Evolutionary conservation across 148 eudicot species (phyloP).

Genomic region (Nepenthes mirabilis): DNA sequence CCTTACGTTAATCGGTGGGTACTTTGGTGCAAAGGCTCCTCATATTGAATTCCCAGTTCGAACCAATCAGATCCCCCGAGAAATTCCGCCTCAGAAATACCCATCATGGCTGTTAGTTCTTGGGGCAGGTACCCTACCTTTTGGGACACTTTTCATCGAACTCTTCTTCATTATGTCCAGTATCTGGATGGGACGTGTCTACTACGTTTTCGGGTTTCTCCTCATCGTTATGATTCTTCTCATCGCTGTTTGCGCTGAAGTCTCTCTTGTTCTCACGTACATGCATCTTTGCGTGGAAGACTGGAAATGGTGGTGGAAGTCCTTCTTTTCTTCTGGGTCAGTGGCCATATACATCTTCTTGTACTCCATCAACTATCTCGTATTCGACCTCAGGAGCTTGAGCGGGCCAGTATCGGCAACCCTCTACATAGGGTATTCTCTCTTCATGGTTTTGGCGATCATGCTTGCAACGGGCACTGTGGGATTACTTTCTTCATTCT

Average conservation of each 20-base stretch:
- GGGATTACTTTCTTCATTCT: slow-evolving; percentile 75
- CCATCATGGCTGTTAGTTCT: slow-evolving; percentile 80
- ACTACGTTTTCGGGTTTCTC: slow-evolving; percentile 73
- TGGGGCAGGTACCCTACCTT: slow-evolving; percentile 77
- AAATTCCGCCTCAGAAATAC: slow-evolving; percentile 74
- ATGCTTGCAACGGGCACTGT: slow-evolving; percentile 74
- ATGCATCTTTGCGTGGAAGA: slow-evolving; percentile 87
- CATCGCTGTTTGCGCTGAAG: slow-evolving; percentile 75
- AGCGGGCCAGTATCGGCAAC: slow-evolving; percentile 78
- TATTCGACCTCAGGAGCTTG: slow-evolving; percentile 71
- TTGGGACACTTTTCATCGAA: slow-evolving; percentile 78
- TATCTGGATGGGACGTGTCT: slow-evolving; percentile 81
- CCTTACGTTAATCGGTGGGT: slow-evolving; percentile 66
- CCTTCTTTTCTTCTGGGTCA: slow-evolving; percentile 79
- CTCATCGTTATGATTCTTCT: slow-evolving; percentile 55
- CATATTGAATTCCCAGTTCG: slow-evolving; percentile 73
- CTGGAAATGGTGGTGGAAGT: slow-evolving; percentile 92
- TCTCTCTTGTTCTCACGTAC: slow-evolving; percentile 65
- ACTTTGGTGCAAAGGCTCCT: slow-evolving; percentile 71
- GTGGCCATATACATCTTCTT: slow-evolving; percentile 78
- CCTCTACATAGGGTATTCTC: slow-evolving; percentile 72
- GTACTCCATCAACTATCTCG: slow-evolving; percentile 61
- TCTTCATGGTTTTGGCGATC: slow-evolving; percentile 66
- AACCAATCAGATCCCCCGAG: slow-evolving; percentile 70
- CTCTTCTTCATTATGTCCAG: slow-evolving; percentile 87